Percentiles rank a stretch among this genome's conserved stretches.
phyloP scores from a whole-genome alignment of 345 rosid species.

The Citrus medica region DNA sequence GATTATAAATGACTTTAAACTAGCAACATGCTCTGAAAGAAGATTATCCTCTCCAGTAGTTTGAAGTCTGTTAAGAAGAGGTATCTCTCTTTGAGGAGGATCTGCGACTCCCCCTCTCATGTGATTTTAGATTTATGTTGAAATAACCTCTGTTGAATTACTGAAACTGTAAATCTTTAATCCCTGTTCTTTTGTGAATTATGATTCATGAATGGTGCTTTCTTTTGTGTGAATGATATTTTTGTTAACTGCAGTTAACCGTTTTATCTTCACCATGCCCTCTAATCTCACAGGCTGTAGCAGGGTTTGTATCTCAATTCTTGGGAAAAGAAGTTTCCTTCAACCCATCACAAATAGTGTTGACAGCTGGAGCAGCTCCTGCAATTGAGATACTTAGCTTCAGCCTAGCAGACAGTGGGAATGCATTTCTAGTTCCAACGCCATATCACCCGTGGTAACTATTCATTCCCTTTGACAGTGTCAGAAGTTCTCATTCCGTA shows the following conservation, averaged over 20 bases:
- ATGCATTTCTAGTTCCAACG: slow-evolving; percentile 91
- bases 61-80: neutral
- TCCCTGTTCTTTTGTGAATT: neutral
- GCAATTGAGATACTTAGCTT: slow-evolving; percentile 84
- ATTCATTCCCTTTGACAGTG: neutral
- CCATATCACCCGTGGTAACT: slow-evolving; percentile 75
- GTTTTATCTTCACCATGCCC: slow-evolving; percentile 7
- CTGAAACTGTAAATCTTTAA: neutral
- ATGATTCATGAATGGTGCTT: neutral
- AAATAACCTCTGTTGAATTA: neutral
- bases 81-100: neutral
- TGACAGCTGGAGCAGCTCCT: slow-evolving; percentile 67
- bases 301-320: slow-evolving; percentile 73
- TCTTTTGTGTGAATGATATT: neutral
- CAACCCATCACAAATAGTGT: slow-evolving; percentile 57
- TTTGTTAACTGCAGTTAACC: neutral
- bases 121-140: neutral
- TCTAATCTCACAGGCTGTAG: slow-evolving; percentile 51
- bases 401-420: slow-evolving; percentile 91
- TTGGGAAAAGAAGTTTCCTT: slow-evolving; percentile 50
- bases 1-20: neutral
- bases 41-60: neutral
- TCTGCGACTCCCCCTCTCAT: neutral
- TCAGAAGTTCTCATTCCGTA: slow-evolving; percentile 1
- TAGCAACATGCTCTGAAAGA: neutral